These are phyloP conservation scores for Daedalea quercina DNA, from an alignment of 768 basidiomycete genomes.

Conservation along the genomic window DNA sequence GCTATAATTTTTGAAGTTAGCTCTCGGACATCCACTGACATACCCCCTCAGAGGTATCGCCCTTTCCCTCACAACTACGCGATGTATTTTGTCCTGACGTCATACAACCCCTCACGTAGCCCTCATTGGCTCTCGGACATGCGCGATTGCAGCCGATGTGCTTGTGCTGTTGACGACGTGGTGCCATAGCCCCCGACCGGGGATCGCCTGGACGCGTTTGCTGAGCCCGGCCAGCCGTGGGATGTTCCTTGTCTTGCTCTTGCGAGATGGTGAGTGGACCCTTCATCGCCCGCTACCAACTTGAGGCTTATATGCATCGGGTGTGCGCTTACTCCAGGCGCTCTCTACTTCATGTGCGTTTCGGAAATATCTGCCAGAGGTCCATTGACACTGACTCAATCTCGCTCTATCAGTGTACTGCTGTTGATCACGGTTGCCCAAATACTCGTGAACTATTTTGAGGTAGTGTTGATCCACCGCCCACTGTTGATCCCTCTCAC, in stretches of 20 bases:
- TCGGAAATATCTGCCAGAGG: not conserved
- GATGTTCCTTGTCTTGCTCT: not conserved
- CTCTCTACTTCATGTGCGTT: conserved; percentile 1
- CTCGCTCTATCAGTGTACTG: not conserved
- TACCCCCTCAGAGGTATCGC: not conserved
- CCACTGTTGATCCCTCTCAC: not conserved
- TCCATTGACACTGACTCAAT: not conserved
- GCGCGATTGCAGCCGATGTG: not conserved
- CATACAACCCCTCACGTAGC: not conserved
- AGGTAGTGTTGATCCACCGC: not conserved
- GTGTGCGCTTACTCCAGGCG: not conserved
- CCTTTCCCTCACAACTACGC: not conserved
- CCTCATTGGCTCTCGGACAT: not conserved
- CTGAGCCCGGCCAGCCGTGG: not conserved
- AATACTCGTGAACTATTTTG: not conserved
- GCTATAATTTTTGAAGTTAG: not conserved
- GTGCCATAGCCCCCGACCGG: not conserved
- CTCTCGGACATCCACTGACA: too few relatives aligned
- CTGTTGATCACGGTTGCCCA: not conserved
- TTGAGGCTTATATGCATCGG: not conserved
- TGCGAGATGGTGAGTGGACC: not conserved
- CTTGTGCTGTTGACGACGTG: conserved; percentile 1
- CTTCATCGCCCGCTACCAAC: not conserved
- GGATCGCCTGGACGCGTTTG: not conserved
- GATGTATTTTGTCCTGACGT: too few relatives aligned